Conservation (phyloP, 1,284 basidiomycete genomes). For the Neonothopanus nambi region DNA sequence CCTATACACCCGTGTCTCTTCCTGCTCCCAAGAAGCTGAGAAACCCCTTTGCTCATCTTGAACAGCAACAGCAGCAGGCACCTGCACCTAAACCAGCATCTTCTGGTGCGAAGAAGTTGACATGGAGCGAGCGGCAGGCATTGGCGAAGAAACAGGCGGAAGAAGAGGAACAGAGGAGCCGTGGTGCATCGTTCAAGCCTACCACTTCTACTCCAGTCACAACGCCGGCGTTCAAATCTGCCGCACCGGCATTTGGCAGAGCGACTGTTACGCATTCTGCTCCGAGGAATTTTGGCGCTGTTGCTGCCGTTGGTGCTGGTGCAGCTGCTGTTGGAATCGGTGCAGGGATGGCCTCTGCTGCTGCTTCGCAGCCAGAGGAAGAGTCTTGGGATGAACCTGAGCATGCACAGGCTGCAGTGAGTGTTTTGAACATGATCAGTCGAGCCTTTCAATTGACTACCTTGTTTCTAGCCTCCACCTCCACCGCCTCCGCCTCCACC, state of each 20-base stretch:
- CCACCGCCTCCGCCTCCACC: conserved; percentile 34
- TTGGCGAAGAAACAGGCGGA: conserved; percentile 81
- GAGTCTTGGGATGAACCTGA: conserved; percentile 30
- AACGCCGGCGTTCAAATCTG: conserved; percentile 35
- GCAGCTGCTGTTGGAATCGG: conserved; percentile 37
- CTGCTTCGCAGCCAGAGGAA: conserved; percentile 35
- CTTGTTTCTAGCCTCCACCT: conserved; percentile 29
- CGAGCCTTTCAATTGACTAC: not conserved
- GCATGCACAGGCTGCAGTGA: conserved; percentile 31
- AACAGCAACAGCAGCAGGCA: conserved; percentile 46
- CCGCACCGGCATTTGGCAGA: conserved; percentile 42
- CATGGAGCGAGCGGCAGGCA: conserved; percentile 90
- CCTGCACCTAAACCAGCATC: conserved; percentile 24
- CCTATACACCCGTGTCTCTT: conserved; percentile 85
- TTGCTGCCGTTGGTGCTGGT: conserved; percentile 24
- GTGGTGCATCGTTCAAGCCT: conserved; percentile 50
- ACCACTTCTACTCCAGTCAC: conserved; percentile 27
- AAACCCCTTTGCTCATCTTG: conserved; percentile 78
- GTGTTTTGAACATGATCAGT: conserved; percentile 15
- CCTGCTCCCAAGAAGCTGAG: conserved; percentile 81
- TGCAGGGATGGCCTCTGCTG: conserved; percentile 31
- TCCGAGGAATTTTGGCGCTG: conserved; percentile 40
- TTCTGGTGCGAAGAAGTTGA: conserved; percentile 69
- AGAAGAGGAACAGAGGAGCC: conserved; percentile 77
- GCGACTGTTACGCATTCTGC: conserved; percentile 31